Percentiles rank a stretch among this genome's conserved stretches.
Conservation (phyloP, 1,139 yeast species). For the Zhuliangozyma blackwelliae region DNA sequence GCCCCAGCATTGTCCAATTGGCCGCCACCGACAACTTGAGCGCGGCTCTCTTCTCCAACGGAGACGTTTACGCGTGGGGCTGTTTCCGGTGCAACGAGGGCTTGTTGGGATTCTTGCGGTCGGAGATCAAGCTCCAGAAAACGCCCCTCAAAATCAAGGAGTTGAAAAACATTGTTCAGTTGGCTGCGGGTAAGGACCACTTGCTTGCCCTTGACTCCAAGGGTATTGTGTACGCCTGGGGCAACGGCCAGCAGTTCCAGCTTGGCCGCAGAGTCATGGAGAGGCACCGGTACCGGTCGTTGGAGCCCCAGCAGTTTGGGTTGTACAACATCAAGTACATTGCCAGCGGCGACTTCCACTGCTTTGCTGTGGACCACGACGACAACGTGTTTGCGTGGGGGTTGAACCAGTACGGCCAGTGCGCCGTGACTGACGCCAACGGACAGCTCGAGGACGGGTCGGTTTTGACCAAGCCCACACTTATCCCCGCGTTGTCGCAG, state of each 20-base stretch:
- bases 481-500: slow-evolving; percentile 52
- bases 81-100: slow-evolving; percentile 94
- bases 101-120: slow-evolving; percentile 70
- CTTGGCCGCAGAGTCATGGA: slow-evolving; percentile 80
- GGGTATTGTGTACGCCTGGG: slow-evolving; percentile 95
- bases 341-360: slow-evolving; percentile 93
- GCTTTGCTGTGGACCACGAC: slow-evolving; percentile 80
- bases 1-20: slow-evolving; percentile 59
- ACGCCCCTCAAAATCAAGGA: slow-evolving; percentile 63
- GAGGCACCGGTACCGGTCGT: slow-evolving; percentile 64
- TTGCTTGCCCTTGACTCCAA: slow-evolving; percentile 74
- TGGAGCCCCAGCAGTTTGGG: slow-evolving; percentile 77
- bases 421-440: slow-evolving; percentile 62
- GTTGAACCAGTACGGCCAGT: slow-evolving; percentile 91
- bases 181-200: slow-evolving; percentile 94
- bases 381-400: slow-evolving; percentile 89
- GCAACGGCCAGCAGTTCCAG: slow-evolving; percentile 91
- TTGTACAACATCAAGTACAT: slow-evolving; percentile 71
- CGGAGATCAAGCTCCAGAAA: slow-evolving; percentile 55
- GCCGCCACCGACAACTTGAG: slow-evolving; percentile 95
- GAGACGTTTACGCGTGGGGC: slow-evolving; percentile 97
- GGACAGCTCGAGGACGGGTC: slow-evolving; percentile 78
- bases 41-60: slow-evolving; percentile 72
- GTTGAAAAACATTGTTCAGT: slow-evolving; percentile 69
- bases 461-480: slow-evolving; percentile 71